Conservation (phyloP, 2,329 filamentous ascomycete genomes). For the Cephalotrichum gorgonifer region DNA sequence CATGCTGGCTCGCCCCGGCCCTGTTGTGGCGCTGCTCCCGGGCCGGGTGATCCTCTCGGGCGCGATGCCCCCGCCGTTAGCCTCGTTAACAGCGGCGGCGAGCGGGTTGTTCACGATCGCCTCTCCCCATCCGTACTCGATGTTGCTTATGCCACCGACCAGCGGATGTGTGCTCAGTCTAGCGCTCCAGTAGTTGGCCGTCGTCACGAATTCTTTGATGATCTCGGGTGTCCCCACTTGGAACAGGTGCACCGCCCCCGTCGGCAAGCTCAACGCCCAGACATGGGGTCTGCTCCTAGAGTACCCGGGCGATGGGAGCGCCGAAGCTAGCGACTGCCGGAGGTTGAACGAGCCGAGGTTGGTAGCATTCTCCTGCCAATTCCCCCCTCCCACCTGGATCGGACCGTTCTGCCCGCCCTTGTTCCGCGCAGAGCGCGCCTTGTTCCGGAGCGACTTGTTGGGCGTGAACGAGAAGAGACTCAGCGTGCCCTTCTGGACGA, state of each 20-base stretch:
- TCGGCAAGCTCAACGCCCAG: constrained; percentile 86
- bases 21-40: constrained; percentile 33
- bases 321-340: constrained; percentile 83
- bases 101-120: constrained; percentile 58
- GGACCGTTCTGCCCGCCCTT: constrained; percentile 35
- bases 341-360: constrained; percentile 79
- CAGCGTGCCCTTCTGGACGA: constrained; percentile 89
- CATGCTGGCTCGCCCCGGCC: constrained; percentile 28
- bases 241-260: constrained; percentile 93
- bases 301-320: constrained; percentile 83
- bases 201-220: constrained; percentile 84
- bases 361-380: constrained; percentile 96
- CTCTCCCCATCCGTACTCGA: constrained; percentile 96
- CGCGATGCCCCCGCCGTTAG: constrained; percentile 14
- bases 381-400: constrained; percentile 80
- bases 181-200: constrained; percentile 96
- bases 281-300: constrained; percentile 84
- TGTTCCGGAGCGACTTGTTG: constrained; percentile 59
- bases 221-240: constrained; percentile 94
- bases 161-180: constrained; percentile 88
- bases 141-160: constrained; percentile 86
- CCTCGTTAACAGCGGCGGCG: constrained; percentile 35
- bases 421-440: constrained; percentile 37
- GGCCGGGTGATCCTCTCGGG: constrained; percentile 30
- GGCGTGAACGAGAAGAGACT: constrained; percentile 86